Percentiles rank a stretch among this genome's conserved stretches.
Evolutionary conservation across 2,329 filamentous ascomycete species (phyloP).

Genomic region (Colletotrichum zoysiae): DNA sequence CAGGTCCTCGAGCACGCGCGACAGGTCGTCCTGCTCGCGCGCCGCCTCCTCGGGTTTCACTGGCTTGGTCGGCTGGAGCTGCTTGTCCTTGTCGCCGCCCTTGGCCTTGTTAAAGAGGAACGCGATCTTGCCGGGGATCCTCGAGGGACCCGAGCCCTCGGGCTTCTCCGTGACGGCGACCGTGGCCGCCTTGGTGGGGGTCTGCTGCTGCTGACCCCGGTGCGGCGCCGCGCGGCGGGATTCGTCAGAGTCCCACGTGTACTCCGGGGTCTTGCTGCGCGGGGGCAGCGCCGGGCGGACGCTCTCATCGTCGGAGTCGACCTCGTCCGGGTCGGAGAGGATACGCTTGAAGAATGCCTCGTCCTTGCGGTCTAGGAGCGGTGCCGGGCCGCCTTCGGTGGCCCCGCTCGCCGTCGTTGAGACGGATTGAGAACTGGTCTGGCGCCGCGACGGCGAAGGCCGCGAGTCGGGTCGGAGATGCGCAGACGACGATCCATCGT

Average conservation of each 20-base stretch:
- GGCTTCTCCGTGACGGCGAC: slow-evolving; percentile 49
- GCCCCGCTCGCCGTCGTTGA: slow-evolving; percentile 45
- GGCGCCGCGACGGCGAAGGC: slow-evolving; percentile 36
- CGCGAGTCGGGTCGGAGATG: slow-evolving; percentile 23
- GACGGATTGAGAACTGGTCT: slow-evolving; percentile 43
- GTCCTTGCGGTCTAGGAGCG: slow-evolving; percentile 68
- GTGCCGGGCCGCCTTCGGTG: slow-evolving; percentile 48
- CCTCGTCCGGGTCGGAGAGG: slow-evolving; percentile 53
- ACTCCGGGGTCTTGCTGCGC: slow-evolving; percentile 62
- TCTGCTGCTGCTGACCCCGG: slow-evolving; percentile 28
- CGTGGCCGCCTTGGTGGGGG: slow-evolving; percentile 43
- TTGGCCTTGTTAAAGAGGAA: slow-evolving; percentile 50
- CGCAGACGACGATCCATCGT: slow-evolving; percentile 26
- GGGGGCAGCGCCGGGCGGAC: slow-evolving; percentile 68
- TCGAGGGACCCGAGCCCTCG: slow-evolving; percentile 28
- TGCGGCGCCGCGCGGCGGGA: slow-evolving; percentile 24
- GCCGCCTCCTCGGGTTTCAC: slow-evolving; percentile 57
- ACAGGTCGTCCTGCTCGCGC: slow-evolving; percentile 77
- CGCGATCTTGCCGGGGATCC: slow-evolving; percentile 50
- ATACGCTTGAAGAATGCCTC: slow-evolving; percentile 70
- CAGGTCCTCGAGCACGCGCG: slow-evolving; percentile 83
- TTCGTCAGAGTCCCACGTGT: slow-evolving; percentile 58
- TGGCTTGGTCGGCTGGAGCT: slow-evolving; percentile 48
- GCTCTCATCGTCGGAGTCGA: slow-evolving; percentile 50
- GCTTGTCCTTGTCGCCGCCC: slow-evolving; percentile 56